Evolutionary conservation across 495 filamentous ascomycete genomes (phyloP).

Genomic region (Pyrenula aspistea): DNA sequence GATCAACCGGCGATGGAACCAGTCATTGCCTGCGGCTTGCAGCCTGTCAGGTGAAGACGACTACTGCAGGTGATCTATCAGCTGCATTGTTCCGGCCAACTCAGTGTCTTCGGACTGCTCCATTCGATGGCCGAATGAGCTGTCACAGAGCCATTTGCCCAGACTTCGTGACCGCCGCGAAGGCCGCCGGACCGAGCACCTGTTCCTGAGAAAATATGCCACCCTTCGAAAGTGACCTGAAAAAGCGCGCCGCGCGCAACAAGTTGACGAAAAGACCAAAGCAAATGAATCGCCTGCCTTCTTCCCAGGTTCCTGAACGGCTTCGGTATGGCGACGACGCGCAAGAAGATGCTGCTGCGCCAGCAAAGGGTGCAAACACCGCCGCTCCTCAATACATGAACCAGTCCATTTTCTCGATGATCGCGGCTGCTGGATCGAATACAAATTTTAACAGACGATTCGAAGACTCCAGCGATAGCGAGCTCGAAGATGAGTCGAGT

Average conservation of each 20-base stretch:
- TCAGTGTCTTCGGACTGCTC: background rate
- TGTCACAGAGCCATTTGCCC: background rate
- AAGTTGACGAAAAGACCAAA: slow-evolving; percentile 9
- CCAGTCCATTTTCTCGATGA: slow-evolving; percentile 88
- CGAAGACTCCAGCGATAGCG: slow-evolving; percentile 73
- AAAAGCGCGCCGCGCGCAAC: background rate
- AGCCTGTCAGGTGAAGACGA: background rate
- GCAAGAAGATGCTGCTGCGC: slow-evolving; percentile 62
- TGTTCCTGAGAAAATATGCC: background rate
- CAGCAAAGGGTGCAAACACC: slow-evolving; percentile 22
- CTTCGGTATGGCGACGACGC: slow-evolving; percentile 62
- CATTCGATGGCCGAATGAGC: background rate
- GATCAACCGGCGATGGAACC: background rate
- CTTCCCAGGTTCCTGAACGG: slow-evolving; percentile 66
- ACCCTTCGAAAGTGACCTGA: background rate
- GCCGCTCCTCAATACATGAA: slow-evolving; percentile 60
- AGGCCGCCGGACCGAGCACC: too few relatives aligned
- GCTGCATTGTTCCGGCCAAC: background rate
- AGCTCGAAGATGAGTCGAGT: slow-evolving; percentile 34
- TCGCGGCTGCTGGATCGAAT: slow-evolving; percentile 76
- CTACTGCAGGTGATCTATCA: background rate
- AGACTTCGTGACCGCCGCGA: background rate
- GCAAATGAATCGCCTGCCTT: slow-evolving; percentile 41
- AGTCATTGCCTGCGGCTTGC: background rate
- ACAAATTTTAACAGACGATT: slow-evolving; percentile 72